Conservation (phyloP, 352 stramenopile genomes). For the Phytophthora crassamura region DNA sequence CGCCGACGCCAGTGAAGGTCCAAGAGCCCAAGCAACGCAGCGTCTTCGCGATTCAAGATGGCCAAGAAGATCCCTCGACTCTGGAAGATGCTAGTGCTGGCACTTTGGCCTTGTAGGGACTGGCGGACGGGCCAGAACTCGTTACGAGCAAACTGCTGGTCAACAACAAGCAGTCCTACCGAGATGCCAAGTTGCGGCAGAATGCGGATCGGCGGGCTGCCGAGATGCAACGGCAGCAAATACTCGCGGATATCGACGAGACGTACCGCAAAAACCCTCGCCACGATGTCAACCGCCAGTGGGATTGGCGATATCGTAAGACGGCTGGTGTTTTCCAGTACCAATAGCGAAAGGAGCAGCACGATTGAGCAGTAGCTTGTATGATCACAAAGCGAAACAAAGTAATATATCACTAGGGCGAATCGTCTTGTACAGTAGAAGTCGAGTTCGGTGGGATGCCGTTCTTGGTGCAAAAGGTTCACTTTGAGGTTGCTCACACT, state of each 20-base stretch:
- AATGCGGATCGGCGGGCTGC: constrained; percentile 21
- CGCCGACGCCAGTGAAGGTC: background rate
- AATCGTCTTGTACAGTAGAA: too few species aligned
- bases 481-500: too few species aligned
- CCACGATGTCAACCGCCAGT: constrained; percentile 8
- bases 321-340: background rate
- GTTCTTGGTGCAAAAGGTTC: too few species aligned
- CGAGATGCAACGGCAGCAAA: constrained; percentile 15
- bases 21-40: background rate
- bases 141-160: constrained; percentile 14
- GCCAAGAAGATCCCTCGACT: constrained; percentile 8
- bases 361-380: too few species aligned
- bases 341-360: too few species aligned
- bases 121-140: constrained; percentile 8
- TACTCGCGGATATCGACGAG: constrained; percentile 5
- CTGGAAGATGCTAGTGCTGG: constrained; percentile 6
- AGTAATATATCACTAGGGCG: too few species aligned
- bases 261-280: constrained; percentile 28
- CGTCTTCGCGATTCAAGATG: constrained; percentile 9
- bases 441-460: too few species aligned
- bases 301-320: constrained; percentile 9
- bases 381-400: too few species aligned
- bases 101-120: constrained; percentile 13
- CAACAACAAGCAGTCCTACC: constrained; percentile 5
- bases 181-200: constrained; percentile 19